Evolutionary conservation across 208 protist species (phyloP).

Genomic region (Acanthamoeba culbertsoni): DNA sequence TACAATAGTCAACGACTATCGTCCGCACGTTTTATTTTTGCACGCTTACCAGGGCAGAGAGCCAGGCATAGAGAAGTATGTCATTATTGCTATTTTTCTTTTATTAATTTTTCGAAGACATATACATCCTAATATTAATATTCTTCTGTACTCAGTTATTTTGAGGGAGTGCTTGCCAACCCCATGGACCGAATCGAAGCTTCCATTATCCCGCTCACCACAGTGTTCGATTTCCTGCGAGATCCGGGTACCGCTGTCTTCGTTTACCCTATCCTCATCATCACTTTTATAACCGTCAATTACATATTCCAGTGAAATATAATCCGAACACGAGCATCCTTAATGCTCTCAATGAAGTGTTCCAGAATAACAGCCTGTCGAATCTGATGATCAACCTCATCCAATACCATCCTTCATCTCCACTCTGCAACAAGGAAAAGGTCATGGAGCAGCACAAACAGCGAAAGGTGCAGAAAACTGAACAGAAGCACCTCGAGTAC

Average conservation of each 20-base stretch:
- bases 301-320: background rate
- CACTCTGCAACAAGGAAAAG: constrained; percentile 47
- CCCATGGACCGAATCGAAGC: constrained; percentile 4
- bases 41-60: constrained; percentile 12
- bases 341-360: background rate
- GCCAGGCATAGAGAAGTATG: background rate
- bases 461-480: constrained; percentile 2
- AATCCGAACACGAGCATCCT: background rate
- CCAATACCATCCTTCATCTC: background rate
- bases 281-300: too few relatives aligned
- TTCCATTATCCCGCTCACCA: background rate
- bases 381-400: constrained; percentile 1
- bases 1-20: constrained; percentile 15
- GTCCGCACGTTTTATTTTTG: background rate
- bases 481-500: background rate
- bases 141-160: background rate
- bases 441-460: background rate
- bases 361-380: background rate
- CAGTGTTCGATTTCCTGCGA: background rate
- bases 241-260: background rate
- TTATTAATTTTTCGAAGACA: too few relatives aligned
- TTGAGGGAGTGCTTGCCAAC: background rate
- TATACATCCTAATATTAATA: too few relatives aligned
- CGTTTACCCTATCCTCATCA: background rate
- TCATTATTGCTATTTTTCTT: background rate